These are phyloP conservation scores for Pythium monospermum DNA, from an alignment of 352 stramenopile species.

Conservation along the genomic window DNA sequence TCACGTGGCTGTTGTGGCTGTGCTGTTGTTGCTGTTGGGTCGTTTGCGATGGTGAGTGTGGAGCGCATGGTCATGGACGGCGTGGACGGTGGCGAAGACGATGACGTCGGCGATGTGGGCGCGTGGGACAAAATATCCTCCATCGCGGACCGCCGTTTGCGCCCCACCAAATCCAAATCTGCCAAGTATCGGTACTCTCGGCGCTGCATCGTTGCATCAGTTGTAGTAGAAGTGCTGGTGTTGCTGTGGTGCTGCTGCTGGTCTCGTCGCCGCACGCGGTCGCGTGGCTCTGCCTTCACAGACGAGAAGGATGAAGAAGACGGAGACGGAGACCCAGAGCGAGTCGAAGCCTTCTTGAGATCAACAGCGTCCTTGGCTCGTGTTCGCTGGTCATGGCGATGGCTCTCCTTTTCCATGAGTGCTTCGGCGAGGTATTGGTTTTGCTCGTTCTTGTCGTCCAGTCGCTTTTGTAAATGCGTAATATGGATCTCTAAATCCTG, in stretches of 20 bases:
- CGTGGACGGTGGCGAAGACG: slow-evolving; percentile 38
- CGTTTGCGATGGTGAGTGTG: not conserved
- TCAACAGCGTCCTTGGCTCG: too few relatives aligned
- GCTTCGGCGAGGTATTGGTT: slow-evolving; percentile 53
- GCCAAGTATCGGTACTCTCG: not conserved
- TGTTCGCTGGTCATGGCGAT: not conserved
- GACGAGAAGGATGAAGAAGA: too few relatives aligned
- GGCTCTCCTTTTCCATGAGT: slow-evolving; percentile 26
- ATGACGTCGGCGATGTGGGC: slow-evolving; percentile 50
- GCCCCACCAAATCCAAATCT: too few relatives aligned
- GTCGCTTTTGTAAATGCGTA: slow-evolving; percentile 30
- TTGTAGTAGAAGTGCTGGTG: not conserved
- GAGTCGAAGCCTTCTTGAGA: too few relatives aligned
- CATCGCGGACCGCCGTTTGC: not conserved
- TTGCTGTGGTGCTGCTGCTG: not conserved
- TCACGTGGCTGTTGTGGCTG: not conserved
- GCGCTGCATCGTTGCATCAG: not conserved
- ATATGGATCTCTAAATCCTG: slow-evolving; percentile 33
- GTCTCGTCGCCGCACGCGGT: not conserved
- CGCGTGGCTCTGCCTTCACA: too few relatives aligned
- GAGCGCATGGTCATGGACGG: slow-evolving; percentile 5
- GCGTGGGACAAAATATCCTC: slow-evolving; percentile 22
- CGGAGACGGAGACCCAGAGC: too few relatives aligned
- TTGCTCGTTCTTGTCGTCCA: slow-evolving; percentile 55
- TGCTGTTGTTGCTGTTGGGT: not conserved